Evolutionary conservation across 768 basidiomycete genomes (phyloP).

Genomic region (Suillus occidentalis): DNA sequence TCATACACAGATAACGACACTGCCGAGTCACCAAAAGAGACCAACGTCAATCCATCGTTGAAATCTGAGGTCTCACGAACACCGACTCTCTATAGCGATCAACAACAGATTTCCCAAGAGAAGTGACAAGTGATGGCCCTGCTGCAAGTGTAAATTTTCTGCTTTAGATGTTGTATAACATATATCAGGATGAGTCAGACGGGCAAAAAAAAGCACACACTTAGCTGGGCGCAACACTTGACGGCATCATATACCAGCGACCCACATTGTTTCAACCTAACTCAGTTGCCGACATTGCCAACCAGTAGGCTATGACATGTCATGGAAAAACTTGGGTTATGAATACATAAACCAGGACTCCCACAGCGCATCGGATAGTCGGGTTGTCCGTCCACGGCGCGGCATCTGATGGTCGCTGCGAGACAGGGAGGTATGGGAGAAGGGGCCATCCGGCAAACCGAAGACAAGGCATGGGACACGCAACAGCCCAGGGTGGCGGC

Average conservation of each 20-base stretch:
- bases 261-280: not conserved
- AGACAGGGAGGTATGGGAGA: not conserved
- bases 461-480: not conserved
- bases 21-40: not conserved
- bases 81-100: not conserved
- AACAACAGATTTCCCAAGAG: not conserved
- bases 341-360: not conserved
- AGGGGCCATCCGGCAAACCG: not conserved
- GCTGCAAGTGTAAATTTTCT: not conserved
- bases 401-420: not conserved
- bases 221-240: not conserved
- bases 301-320: not conserved
- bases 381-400: not conserved
- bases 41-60: not conserved
- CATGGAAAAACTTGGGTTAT: not conserved
- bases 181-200: not conserved
- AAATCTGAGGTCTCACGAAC: not conserved
- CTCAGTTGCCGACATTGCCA: not conserved
- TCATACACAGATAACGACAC: not conserved
- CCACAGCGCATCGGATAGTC: not conserved
- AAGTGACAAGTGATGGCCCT: not conserved
- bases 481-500: not conserved
- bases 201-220: not conserved
- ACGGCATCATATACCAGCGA: not conserved
- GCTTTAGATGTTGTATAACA: not conserved